These are phyloP conservation scores for Rhizopogon roseolus DNA, from an alignment of 768 basidiomycete species.

Conservation along the genomic window DNA sequence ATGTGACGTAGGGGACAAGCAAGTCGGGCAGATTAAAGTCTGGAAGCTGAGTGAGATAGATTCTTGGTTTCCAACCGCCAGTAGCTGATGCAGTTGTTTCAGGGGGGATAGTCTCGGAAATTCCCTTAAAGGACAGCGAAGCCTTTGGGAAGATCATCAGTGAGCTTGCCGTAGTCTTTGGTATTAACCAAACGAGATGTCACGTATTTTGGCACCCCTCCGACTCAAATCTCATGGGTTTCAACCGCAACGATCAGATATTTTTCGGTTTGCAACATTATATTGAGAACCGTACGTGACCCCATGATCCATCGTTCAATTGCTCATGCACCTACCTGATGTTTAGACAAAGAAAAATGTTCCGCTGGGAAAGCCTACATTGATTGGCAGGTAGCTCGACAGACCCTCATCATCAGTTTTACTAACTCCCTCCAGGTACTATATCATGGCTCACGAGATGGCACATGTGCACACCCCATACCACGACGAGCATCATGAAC, in stretches of 20 bases:
- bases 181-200: neutral
- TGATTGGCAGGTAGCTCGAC: neutral
- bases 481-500: slow-evolving; percentile 23
- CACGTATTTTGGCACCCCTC: slow-evolving; percentile 9
- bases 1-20: neutral
- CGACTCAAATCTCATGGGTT: slow-evolving; percentile 11
- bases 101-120: neutral
- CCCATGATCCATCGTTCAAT: neutral
- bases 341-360: neutral
- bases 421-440: slow-evolving; percentile 13
- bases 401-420: neutral
- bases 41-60: neutral
- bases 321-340: neutral
- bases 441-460: slow-evolving; percentile 24
- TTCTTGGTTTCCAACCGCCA: neutral
- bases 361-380: neutral
- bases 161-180: slow-evolving; percentile 6
- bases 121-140: slow-evolving; percentile 1
- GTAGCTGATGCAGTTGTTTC: neutral
- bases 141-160: slow-evolving; percentile 4
- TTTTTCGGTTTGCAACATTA: slow-evolving; percentile 12
- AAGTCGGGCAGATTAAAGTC: neutral
- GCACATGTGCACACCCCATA: slow-evolving; percentile 18
- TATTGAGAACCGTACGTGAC: slow-evolving; percentile 5
- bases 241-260: slow-evolving; percentile 11